Conservation (phyloP, 805 yeast genomes). For the Kurtzmaniella cleridarum region DNA sequence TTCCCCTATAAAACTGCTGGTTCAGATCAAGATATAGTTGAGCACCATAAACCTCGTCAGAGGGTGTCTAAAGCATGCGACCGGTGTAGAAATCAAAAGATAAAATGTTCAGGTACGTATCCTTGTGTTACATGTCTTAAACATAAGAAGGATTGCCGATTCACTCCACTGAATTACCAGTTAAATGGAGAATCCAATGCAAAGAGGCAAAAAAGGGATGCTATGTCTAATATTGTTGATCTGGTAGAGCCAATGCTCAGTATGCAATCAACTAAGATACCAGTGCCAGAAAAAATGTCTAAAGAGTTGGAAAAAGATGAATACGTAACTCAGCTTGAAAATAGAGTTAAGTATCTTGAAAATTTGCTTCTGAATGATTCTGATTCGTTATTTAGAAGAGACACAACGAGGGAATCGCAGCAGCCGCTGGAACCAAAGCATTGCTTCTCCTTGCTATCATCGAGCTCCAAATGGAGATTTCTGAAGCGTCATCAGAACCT, state of each 20-base stretch:
- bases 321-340: slow-evolving; percentile 34
- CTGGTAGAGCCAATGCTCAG: neutral
- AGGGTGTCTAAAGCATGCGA: slow-evolving; percentile 53
- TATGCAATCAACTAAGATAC: neutral
- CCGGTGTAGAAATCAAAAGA: slow-evolving; percentile 49
- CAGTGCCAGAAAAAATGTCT: slow-evolving; percentile 5
- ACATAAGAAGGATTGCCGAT: slow-evolving; percentile 31
- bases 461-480: slow-evolving; percentile 40
- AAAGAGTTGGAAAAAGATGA: slow-evolving; percentile 9
- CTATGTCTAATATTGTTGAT: neutral
- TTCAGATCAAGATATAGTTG: no score
- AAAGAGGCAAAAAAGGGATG: slow-evolving; percentile 1
- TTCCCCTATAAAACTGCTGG: no score
- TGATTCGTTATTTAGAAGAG: slow-evolving; percentile 7
- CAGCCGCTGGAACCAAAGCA: neutral
- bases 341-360: slow-evolving; percentile 37
- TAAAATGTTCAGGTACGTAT: slow-evolving; percentile 49
- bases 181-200: slow-evolving; percentile 3
- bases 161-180: slow-evolving; percentile 6
- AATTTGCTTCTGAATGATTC: slow-evolving; percentile 16
- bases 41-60: neutral
- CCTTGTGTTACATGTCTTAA: slow-evolving; percentile 47
- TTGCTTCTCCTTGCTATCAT: slow-evolving; percentile 1
- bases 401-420: neutral
- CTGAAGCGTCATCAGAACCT: slow-evolving; percentile 42